Percentiles rank a stretch among this genome's conserved stretches.
Conservation (phyloP, 257 asterid genomes). For the Anisodus tanguticus region DNA sequence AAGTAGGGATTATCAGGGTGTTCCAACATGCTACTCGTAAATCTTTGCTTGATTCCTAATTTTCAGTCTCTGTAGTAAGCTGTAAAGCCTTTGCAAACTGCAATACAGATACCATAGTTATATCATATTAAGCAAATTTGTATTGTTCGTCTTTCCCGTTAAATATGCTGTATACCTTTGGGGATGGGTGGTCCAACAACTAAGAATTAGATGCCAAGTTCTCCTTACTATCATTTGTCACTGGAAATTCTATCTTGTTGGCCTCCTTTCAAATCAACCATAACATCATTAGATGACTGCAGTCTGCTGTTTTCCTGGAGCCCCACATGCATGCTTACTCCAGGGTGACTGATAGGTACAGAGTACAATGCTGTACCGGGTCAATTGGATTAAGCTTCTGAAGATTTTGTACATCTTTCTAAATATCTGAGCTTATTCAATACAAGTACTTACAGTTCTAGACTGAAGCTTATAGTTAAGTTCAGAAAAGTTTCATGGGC, state of each 20-base stretch:
- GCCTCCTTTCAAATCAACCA: conserved; percentile 14
- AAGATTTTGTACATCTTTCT: not conserved
- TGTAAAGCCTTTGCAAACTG: conserved; percentile 4
- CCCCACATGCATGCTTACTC: conserved; percentile 22
- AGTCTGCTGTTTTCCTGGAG: not conserved
- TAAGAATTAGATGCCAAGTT: conserved; percentile 21
- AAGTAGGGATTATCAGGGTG: conserved; percentile 4
- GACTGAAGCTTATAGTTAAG: not conserved
- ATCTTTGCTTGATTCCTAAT: conserved; percentile 19
- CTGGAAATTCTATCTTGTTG: conserved; percentile 14
- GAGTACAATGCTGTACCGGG: not conserved
- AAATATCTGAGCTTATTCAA: not conserved
- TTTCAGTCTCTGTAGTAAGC: not conserved
- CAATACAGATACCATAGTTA: not conserved
- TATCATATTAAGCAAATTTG: not conserved
- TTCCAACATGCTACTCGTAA: not conserved
- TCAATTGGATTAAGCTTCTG: conserved; percentile 24
- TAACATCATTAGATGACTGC: conserved; percentile 21
- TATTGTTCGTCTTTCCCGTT: not conserved
- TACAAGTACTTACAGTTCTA: conserved; percentile 10
- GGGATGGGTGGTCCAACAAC: conserved; percentile 23
- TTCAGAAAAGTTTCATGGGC: not conserved
- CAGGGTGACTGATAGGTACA: conserved; percentile 11
- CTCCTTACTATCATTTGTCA: not conserved
- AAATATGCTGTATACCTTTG: conserved; percentile 13